Evolutionary conservation across 2,329 filamentous ascomycete species (phyloP), one percentile per base, ranked within the genome.

Genomic region (Fonsecaea pugnacius): DNA sequence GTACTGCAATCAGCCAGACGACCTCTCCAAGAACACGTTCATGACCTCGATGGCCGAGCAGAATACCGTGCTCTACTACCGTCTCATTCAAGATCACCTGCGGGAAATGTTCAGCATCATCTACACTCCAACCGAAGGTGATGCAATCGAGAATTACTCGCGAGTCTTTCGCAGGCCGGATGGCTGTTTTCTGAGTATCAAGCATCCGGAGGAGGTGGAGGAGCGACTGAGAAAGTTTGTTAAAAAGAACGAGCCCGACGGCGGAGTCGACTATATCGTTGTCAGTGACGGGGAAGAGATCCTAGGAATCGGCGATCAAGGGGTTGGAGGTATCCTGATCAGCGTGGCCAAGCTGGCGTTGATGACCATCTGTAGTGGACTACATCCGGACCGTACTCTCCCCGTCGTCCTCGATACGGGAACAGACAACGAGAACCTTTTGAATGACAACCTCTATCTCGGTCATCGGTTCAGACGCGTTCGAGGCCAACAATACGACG

Each of bases 91-190:
- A 73, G 86, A 90, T 4, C 89, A 96, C 71, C 78, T 96, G 21
- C 88, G 90, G 68, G 91, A 96, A 73, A 95, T 96, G 90, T 93
- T 96, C 73, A 87, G 89, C 46, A 81, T 96, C n/a, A 91, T 96
- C 32, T 96, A 96, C 73, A 96, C 92, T 0, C 92, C 92, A 0
- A 96, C 92, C 0, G 92, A 96, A 77, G 69, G 67, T 21, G 91
- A 96, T 46, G 92, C 92, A 0, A 96, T 96, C 57, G 86, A 91
- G 69, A 90, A 93, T 68, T 96, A 91, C 73, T 95, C 91, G 0
- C 80, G 88, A 0, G 75, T 95, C 0, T 96, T 96, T 72, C 81
- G 92, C 10, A 82, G 85, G 18, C 91, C 92, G 0, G 89, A 94
- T 69, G 92, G 92, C 0, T 92, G 91, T 70, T 96, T 92, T 69